Evolutionary conservation across 1,139 yeast genomes (phyloP).

Genomic region (Geotrichum aggregatum): DNA sequence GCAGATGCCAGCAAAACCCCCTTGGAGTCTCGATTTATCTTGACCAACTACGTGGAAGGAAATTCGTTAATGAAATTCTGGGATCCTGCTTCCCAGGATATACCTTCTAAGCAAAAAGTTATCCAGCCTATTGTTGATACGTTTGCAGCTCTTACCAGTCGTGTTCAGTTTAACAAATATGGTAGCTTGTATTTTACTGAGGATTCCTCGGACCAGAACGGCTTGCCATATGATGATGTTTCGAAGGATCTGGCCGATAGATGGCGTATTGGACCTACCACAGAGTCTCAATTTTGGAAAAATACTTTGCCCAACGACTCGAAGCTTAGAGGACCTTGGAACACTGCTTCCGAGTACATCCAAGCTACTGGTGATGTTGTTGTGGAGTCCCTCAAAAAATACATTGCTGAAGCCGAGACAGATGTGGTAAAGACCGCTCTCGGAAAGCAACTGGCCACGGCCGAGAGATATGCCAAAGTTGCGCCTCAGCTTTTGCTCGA

Average conservation of each 20-base stretch:
- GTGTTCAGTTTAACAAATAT: conserved; percentile 55
- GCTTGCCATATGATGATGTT: conserved; percentile 62
- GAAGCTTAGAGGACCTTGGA: conserved; percentile 70
- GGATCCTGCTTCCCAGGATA: conserved; percentile 69
- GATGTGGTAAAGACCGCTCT: conserved; percentile 49
- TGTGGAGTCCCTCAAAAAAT: conserved; percentile 55
- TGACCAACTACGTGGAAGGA: conserved; percentile 77
- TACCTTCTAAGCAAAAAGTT: conserved; percentile 40
- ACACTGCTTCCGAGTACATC: conserved; percentile 52
- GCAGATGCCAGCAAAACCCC: conserved; percentile 53
- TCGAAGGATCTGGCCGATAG: conserved; percentile 53
- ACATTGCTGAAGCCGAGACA: conserved; percentile 52
- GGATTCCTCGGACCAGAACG: conserved; percentile 47
- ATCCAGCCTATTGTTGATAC: conserved; percentile 40
- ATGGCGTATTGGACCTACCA: conserved; percentile 90
- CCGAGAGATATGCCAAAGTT: conserved; percentile 53
- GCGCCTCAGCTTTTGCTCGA: conserved; percentile 47
- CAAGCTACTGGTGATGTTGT: conserved; percentile 63
- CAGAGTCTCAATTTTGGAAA: conserved; percentile 73
- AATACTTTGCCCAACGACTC: conserved; percentile 36
- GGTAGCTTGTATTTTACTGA: conserved; percentile 79
- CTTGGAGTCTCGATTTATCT: conserved; percentile 66
- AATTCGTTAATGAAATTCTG: conserved; percentile 80
- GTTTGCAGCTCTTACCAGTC: conserved; percentile 33
- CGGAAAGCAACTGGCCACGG: conserved; percentile 43